A percentile compares a stretch with the other conserved stretches of the same genome.
Conservation (phyloP, 1,139 yeast species). For the Candida tropicalis region DNA sequence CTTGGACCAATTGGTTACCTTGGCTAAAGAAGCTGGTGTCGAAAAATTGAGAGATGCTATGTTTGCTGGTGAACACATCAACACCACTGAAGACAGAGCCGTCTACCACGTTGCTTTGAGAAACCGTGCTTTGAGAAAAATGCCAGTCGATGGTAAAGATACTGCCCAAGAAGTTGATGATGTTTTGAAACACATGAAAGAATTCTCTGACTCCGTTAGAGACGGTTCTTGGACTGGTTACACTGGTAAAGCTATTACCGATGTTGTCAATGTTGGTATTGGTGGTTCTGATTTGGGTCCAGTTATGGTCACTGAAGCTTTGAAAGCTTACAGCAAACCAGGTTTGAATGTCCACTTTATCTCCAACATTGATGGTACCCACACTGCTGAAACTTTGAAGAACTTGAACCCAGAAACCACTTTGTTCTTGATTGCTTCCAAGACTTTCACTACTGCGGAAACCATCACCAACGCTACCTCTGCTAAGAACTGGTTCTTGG, state of each 20-base stretch:
- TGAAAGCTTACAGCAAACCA: constrained; percentile 82
- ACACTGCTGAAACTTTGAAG: constrained; percentile 86
- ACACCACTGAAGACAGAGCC: constrained; percentile 94
- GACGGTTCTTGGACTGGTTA: constrained; percentile 96
- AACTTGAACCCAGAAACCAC: constrained; percentile 85
- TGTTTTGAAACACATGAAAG: constrained; percentile 94
- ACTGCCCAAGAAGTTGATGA: constrained; percentile 89
- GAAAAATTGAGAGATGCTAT: constrained; percentile 85
- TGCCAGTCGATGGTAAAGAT: constrained; percentile 87
- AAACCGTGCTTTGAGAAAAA: constrained; percentile 79
- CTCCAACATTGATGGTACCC: constrained; percentile 98
- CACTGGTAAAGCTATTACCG: constrained; percentile 91
- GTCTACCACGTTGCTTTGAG: constrained; percentile 96
- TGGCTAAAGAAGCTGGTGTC: constrained; percentile 90
- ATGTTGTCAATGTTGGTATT: constrained; percentile 95
- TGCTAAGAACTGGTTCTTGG: constrained; percentile 93
- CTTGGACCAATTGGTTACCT: constrained; percentile 61
- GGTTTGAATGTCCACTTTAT: constrained; percentile 87
- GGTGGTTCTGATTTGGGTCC: constrained; percentile 99
- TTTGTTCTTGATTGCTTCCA: constrained; percentile 90
- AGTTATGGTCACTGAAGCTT: constrained; percentile 98
- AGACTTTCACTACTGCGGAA: constrained; percentile 99
- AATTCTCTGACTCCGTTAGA: constrained; percentile 85
- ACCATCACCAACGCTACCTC: constrained; percentile 93
- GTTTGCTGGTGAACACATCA: constrained; percentile 92